phyloP scores from a whole-genome alignment of 306 rosid species.

The Quercus robur region DNA sequence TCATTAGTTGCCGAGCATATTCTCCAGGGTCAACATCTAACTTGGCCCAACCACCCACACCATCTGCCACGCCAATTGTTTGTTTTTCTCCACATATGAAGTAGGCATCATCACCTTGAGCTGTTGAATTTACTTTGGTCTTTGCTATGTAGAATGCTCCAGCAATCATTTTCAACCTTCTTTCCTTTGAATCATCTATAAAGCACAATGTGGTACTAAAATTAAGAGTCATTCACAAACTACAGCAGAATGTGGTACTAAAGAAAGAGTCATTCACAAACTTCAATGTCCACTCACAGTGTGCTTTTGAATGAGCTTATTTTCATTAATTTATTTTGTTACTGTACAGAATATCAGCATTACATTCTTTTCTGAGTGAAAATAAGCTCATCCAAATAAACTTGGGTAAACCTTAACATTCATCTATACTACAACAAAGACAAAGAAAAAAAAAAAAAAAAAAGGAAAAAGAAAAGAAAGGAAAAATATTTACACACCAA shows the following conservation, averaged over 20 bases:
- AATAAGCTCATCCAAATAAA: too few relatives aligned
- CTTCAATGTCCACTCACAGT: not conserved
- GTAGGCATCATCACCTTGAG: not conserved
- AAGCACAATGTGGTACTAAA: not conserved
- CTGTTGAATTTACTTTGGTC: not conserved
- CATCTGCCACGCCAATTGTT: not conserved
- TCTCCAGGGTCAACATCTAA: not conserved
- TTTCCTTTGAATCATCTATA: not conserved
- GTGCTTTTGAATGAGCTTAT: too few relatives aligned
- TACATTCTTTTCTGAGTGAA: too few relatives aligned
- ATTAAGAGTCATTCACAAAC: not conserved
- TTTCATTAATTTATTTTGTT: too few relatives aligned
- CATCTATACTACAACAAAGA: too few relatives aligned
- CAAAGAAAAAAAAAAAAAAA: too few relatives aligned
- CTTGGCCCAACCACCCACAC: not conserved
- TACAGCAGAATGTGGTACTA: too few relatives aligned
- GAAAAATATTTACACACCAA: too few relatives aligned
- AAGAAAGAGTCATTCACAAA: not conserved
- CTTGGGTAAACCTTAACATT: too few relatives aligned
- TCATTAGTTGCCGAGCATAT: not conserved
- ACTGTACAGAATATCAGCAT: too few relatives aligned
- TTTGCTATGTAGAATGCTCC: not conserved
- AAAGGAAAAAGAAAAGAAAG: too few relatives aligned
- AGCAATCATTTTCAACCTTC: not conserved
- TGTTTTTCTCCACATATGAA: not conserved